phyloP scores from a whole-genome alignment of 257 asterid species.

The Jaltomata sinuosa region DNA sequence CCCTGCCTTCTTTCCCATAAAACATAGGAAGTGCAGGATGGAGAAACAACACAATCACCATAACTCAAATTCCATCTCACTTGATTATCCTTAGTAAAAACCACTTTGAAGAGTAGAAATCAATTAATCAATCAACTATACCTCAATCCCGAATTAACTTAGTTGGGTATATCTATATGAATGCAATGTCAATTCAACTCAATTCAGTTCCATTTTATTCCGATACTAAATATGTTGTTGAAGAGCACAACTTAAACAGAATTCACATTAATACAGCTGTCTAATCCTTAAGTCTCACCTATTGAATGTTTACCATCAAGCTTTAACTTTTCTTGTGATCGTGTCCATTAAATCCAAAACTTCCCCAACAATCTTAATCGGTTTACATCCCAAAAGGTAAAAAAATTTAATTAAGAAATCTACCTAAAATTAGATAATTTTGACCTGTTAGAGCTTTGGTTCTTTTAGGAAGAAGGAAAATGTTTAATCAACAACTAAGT shows the following conservation, averaged over 20 bases:
- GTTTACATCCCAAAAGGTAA: no score
- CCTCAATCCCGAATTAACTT: background rate
- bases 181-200: background rate
- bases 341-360: background rate
- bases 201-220: background rate
- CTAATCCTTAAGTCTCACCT: background rate
- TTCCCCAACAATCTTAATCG: no score
- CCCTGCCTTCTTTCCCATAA: background rate
- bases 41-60: background rate
- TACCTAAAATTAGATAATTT: no score
- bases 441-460: no score
- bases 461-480: no score
- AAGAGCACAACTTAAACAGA: background rate
- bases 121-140: background rate
- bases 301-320: background rate
- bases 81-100: background rate
- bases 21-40: background rate
- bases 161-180: background rate
- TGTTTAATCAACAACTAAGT: no score
- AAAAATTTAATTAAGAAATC: no score
- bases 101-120: background rate
- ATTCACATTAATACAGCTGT: background rate
- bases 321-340: background rate
- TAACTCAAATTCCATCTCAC: background rate
- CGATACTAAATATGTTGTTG: background rate